Evolutionary conservation across 139 green algal species (phyloP).

Genomic region (Diplosphaera chodatii): DNA sequence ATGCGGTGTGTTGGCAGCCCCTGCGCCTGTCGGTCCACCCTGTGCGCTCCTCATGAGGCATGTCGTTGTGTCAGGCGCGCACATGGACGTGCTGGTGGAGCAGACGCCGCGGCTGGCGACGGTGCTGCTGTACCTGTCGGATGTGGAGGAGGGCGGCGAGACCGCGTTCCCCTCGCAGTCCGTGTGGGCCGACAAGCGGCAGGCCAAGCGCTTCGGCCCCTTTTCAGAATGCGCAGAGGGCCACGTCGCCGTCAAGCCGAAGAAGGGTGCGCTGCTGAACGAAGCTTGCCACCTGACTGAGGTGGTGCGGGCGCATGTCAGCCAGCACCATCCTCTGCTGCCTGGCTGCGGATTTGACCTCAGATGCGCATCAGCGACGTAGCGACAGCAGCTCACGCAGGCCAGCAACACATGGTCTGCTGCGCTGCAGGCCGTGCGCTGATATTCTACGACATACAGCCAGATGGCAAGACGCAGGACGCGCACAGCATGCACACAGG

Average conservation of each 20-base stretch:
- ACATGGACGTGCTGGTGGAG: constrained; percentile 67
- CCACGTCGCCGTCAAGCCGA: constrained; percentile 47
- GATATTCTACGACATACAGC: neutral
- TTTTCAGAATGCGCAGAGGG: constrained; percentile 53
- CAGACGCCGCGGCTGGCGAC: constrained; percentile 27
- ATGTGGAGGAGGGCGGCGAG: constrained; percentile 41
- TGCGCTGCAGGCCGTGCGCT: neutral
- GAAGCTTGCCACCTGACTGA: no score
- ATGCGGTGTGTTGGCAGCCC: no score
- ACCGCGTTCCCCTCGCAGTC: constrained; percentile 38
- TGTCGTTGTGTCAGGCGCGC: constrained; percentile 27
- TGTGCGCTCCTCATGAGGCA: no score
- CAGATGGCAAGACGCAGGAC: neutral
- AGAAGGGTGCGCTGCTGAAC: constrained; percentile 27
- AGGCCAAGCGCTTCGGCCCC: constrained; percentile 20
- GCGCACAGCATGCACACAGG: constrained; percentile 13
- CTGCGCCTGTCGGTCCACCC: no score
- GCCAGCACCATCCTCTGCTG: no score
- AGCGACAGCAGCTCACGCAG: no score
- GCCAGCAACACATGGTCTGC: no score
- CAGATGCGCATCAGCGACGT: no score
- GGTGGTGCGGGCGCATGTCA: no score
- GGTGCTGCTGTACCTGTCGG: constrained; percentile 61
- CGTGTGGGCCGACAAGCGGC: constrained; percentile 31
- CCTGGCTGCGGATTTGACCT: no score